These are phyloP conservation scores for Fusarium longipes DNA, from an alignment of 2,329 filamentous ascomycete genomes.

Conservation along the genomic window DNA sequence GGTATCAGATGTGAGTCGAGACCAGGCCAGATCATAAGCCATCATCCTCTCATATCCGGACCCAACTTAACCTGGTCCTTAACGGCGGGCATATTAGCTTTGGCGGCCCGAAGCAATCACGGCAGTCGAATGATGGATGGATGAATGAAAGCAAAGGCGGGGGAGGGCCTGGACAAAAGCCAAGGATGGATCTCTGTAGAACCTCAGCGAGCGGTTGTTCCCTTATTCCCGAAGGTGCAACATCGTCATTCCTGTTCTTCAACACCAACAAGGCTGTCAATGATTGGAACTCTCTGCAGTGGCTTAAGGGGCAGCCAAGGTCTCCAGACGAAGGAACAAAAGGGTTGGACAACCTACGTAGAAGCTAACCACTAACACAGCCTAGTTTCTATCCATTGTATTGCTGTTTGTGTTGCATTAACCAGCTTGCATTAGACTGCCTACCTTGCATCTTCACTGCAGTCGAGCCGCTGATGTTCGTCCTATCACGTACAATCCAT, in stretches of 20 bases:
- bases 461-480: constrained; percentile 22
- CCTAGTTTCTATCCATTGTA: not conserved
- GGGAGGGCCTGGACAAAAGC: not conserved
- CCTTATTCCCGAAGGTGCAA: constrained; percentile 32
- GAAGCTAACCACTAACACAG: not conserved
- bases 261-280: not conserved
- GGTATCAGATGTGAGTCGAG: constrained; percentile 10
- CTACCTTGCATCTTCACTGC: not conserved
- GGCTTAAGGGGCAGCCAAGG: constrained; percentile 17
- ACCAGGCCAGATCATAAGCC: constrained; percentile 4
- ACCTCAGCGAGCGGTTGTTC: constrained; percentile 27
- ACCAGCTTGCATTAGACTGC: constrained; percentile 1
- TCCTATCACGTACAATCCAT: constrained; percentile 19
- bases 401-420: constrained; percentile 18
- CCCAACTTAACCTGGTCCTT: constrained; percentile 19
- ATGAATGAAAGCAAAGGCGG: not conserved
- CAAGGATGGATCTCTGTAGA: constrained; percentile 23
- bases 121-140: constrained; percentile 32
- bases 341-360: not conserved
- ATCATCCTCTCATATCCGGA: constrained; percentile 18
- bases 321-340: constrained; percentile 26
- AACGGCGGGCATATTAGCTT: constrained; percentile 32
- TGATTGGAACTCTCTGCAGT: constrained; percentile 4
- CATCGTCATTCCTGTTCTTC: constrained; percentile 9
- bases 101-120: constrained; percentile 40